Evolutionary conservation across 352 stramenopile genomes (phyloP).

Genomic region (Pythium periplocum): DNA sequence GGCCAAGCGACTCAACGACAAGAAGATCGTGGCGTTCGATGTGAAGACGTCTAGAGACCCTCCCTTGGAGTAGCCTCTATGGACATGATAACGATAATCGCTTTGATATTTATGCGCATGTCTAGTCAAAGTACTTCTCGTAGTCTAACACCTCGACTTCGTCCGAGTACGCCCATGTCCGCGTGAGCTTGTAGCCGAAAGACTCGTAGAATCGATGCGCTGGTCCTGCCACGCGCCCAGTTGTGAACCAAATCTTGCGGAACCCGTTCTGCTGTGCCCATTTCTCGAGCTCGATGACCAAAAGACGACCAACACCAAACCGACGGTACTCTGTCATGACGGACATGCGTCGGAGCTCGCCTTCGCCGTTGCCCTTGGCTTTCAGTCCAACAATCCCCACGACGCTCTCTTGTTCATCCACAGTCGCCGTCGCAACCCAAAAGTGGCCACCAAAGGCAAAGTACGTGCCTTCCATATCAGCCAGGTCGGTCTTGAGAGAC

Average conservation of each 20-base stretch:
- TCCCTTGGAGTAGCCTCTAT: too few species aligned
- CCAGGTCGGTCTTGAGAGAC: constrained; percentile 25
- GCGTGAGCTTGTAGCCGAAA: too few species aligned
- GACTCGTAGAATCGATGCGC: constrained; percentile 16
- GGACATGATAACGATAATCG: too few species aligned
- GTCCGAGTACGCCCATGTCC: too few species aligned
- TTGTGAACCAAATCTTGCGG: constrained; percentile 31
- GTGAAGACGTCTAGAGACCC: too few species aligned
- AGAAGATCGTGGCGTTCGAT: too few species aligned
- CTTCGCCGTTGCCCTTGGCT: constrained; percentile 15
- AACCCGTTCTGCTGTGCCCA: constrained; percentile 24
- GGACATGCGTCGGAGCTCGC: constrained; percentile 40
- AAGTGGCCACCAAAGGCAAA: constrained; percentile 35
- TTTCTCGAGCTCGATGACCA: constrained; percentile 32
- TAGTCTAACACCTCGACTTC: too few species aligned
- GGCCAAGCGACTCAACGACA: too few species aligned
- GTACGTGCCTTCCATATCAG: constrained; percentile 31
- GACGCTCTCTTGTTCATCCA: constrained; percentile 5
- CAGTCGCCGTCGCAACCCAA: constrained; percentile 27
- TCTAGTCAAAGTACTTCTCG: too few species aligned
- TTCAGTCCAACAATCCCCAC: constrained; percentile 21
- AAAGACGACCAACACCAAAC: constrained; percentile 25
- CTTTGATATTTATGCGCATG: too few species aligned
- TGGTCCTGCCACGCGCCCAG: constrained; percentile 18
- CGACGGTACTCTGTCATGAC: constrained; percentile 29